A percentile compares a stretch with the other conserved stretches of the same genome.
Evolutionary conservation across 257 asterid genomes (phyloP).

Genomic region (Rauvolfia tetraphylla): DNA sequence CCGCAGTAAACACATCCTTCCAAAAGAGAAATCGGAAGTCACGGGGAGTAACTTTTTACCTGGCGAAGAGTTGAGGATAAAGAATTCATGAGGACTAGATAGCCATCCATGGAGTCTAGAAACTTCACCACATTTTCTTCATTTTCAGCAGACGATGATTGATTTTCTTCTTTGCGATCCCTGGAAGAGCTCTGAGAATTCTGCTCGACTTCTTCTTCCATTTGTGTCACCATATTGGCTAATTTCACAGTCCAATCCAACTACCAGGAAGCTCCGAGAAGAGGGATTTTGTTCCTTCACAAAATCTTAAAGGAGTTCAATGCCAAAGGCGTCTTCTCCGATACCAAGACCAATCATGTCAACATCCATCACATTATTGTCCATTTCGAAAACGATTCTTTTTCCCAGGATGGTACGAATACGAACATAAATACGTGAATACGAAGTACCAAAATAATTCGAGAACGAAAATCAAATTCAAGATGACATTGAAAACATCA

Average conservation of each 20-base stretch:
- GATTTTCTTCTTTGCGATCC: background rate
- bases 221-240: background rate
- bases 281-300: background rate
- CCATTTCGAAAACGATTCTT: no score
- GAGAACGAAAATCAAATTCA: no score
- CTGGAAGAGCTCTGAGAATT: background rate
- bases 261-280: background rate
- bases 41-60: slow-evolving; percentile 35
- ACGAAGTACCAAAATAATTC: no score
- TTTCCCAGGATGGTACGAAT: no score
- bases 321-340: no score
- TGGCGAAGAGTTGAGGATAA: slow-evolving; percentile 79
- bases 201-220: background rate
- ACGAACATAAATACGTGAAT: no score
- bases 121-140: slow-evolving; percentile 49
- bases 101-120: slow-evolving; percentile 71
- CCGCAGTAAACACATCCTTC: background rate
- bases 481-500: no score
- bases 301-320: no score
- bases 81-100: slow-evolving; percentile 57
- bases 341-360: no score
- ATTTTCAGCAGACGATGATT: background rate
- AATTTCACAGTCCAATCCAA: background rate
- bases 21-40: background rate
- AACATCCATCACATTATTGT: no score